These are phyloP conservation scores for Apophysomyces variabilis DNA, from an alignment of 371 early-diverging fungal species.

Conservation along the genomic window DNA sequence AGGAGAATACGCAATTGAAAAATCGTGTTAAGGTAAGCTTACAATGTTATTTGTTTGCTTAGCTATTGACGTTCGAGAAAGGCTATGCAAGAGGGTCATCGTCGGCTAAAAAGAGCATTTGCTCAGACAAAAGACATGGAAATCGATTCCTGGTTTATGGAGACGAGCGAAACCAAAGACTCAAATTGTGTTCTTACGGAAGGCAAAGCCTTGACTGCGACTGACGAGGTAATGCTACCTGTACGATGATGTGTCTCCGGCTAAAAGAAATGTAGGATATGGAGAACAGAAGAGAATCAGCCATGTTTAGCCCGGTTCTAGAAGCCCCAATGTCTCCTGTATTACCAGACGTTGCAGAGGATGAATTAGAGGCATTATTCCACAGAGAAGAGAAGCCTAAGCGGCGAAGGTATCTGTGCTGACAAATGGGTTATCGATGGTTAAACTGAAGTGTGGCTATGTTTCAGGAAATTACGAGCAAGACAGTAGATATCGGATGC, in stretches of 20 bases:
- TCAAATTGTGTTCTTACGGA: neutral
- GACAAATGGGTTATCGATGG: neutral
- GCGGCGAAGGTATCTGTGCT: conserved; percentile 12
- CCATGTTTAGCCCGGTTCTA: conserved; percentile 19
- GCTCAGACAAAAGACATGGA: conserved; percentile 28
- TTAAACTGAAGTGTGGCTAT: neutral
- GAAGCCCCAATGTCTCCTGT: conserved; percentile 18
- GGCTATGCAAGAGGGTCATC: conserved; percentile 44
- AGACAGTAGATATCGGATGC: conserved; percentile 10
- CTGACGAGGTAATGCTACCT: neutral
- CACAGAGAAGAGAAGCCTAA: neutral
- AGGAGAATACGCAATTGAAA: conserved; percentile 43
- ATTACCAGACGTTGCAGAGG: conserved; percentile 21
- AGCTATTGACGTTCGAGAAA: conserved; percentile 3
- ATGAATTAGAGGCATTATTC: neutral
- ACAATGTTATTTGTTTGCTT: neutral
- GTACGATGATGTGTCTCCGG: neutral
- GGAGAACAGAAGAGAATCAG: conserved; percentile 13
- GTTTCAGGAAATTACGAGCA: conserved; percentile 18
- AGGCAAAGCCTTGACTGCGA: neutral
- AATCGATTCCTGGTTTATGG: conserved; percentile 14
- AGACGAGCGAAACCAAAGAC: neutral
- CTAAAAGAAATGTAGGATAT: neutral
- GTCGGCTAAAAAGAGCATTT: conserved; percentile 40
- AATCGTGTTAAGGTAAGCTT: conserved; percentile 33